Evolutionary conservation across 73 alveolate species (phyloP).

Genomic region (Uronychia binucleata): DNA sequence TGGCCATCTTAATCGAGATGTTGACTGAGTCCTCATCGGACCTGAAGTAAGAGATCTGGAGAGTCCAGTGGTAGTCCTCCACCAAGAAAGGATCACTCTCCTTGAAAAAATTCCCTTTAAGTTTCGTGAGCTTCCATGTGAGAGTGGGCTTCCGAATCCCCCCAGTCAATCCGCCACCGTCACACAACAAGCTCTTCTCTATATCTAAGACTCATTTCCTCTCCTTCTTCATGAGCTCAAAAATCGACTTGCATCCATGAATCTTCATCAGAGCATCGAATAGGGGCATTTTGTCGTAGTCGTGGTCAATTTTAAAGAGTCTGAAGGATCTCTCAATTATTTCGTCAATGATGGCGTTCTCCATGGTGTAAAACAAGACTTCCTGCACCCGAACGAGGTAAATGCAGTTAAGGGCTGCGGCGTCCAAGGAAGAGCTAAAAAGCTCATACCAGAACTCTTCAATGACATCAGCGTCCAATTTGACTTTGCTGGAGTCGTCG

Average conservation of each 20-base stretch:
- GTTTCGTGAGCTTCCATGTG: slow-evolving; percentile 27
- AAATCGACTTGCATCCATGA: slow-evolving; percentile 30
- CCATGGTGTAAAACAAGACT: slow-evolving; percentile 8
- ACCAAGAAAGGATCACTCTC: slow-evolving; percentile 52
- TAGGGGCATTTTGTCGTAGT: slow-evolving; percentile 26
- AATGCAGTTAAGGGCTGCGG: slow-evolving; percentile 27
- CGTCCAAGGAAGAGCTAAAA: slow-evolving; percentile 20
- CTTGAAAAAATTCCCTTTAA: slow-evolving; percentile 36
- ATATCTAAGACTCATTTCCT: slow-evolving; percentile 9
- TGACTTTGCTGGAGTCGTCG: neutral
- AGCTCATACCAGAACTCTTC: slow-evolving; percentile 49
- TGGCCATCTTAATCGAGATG: slow-evolving; percentile 27
- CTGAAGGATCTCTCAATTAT: slow-evolving; percentile 34
- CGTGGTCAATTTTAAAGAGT: slow-evolving; percentile 17
- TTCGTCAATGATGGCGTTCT: slow-evolving; percentile 27
- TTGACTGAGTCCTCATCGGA: slow-evolving; percentile 40
- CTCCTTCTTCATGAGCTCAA: slow-evolving; percentile 32
- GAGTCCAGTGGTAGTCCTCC: slow-evolving; percentile 43
- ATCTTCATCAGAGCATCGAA: slow-evolving; percentile 48
- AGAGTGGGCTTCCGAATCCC: slow-evolving; percentile 23
- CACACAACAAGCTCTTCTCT: slow-evolving; percentile 3
- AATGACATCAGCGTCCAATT: neutral
- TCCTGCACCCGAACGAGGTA: slow-evolving; percentile 9
- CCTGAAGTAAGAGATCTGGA: slow-evolving; percentile 15
- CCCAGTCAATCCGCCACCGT: neutral